Evolutionary conservation across 1,139 yeast genomes (phyloP).

Genomic region (Zygosaccharomyces pseudobailii): DNA sequence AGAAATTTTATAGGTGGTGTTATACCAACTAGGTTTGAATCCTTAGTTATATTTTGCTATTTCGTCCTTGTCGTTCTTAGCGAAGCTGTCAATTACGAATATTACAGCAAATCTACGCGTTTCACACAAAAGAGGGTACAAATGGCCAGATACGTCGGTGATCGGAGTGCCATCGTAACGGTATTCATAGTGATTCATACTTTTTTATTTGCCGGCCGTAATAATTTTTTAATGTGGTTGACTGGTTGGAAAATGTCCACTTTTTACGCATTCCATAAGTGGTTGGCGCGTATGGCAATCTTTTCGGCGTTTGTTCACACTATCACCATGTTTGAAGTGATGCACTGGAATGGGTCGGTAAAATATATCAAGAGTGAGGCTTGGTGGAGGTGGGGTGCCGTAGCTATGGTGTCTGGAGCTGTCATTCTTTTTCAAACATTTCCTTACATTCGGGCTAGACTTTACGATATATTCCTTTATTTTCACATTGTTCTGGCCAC

Average conservation of each 20-base stretch:
- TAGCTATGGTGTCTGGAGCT: conserved; percentile 40
- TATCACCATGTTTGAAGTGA: conserved; percentile 23
- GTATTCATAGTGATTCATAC: conserved; percentile 44
- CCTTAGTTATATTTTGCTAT: conserved; percentile 45
- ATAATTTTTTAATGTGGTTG: conserved; percentile 55
- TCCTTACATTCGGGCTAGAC: conserved; percentile 42
- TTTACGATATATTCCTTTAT: conserved; percentile 57
- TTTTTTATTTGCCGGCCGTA: conserved; percentile 56
- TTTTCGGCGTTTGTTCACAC: conserved; percentile 24
- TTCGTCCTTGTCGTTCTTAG: conserved; percentile 43
- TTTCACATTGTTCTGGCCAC: conserved; percentile 54
- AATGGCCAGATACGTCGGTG: conserved; percentile 51
- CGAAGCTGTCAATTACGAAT: conserved; percentile 39
- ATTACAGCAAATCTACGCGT: conserved; percentile 39
- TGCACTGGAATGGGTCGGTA: conserved; percentile 26
- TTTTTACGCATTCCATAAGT: conserved; percentile 59
- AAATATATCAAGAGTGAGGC: conserved; percentile 36
- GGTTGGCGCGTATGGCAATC: conserved; percentile 47
- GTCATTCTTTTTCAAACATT: conserved; percentile 46
- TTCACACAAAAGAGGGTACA: conserved; percentile 38
- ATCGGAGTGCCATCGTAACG: conserved; percentile 50
- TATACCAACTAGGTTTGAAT: conserved; percentile 62
- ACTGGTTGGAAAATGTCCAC: conserved; percentile 64
- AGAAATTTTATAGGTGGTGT: conserved; percentile 11
- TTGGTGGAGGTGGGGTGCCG: conserved; percentile 47